Base-by-base conservation (phyloP, 768 basidiomycete genomes). In the Boletus edulis region DNA sequence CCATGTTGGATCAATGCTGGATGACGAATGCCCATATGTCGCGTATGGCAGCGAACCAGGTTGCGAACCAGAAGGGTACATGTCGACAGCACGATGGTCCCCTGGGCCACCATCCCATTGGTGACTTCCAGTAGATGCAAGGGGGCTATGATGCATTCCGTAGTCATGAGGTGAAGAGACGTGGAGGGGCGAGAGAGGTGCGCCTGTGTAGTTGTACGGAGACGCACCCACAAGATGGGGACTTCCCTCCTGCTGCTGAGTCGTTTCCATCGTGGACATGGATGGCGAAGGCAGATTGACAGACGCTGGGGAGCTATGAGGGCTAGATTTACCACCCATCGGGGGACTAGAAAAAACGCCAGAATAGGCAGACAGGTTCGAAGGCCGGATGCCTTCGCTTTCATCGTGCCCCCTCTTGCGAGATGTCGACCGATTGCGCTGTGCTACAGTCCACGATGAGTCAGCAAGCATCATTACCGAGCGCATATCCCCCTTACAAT, bases 271-370 rank as follows among this genome's bases (percentile, higher is more conserved):
- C 13, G 73, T 73, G 22, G 83, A 73, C 67, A 81, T 82, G 7
- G 83, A 73, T 15, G 89, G 89, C 4, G 89, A 91, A 4, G 89
- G 86, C 27, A 86, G 72, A 68, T 85, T 85, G 14, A 76, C 81
- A 13, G 89, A 91, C 3, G 82, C 82, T 2, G 89, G 89, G 14
- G 89, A 91, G 65, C 89, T 86, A 61, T 89, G 87, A 9, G 84
- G 77, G 65, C 87, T 89, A 11, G 79, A 72, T 40, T 69, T 78
- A 13, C 77, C 67, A 24, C 72, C 71, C 15, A 73, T 65, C 24
- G 77, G 75, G 11, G 85, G 82, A 53, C 81, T 81, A 5, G 82
- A 76, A 61, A 85, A 85, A 31, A 78, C 76, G 38, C 81, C 81
- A 57, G 81, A 81, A 60, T 76, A 83, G 2, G 77, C 67, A 13